Percentiles rank a stretch among this genome's conserved stretches.
Evolutionary conservation across 129 eudicot species (phyloP).

Genomic region (Silybum marianum): DNA sequence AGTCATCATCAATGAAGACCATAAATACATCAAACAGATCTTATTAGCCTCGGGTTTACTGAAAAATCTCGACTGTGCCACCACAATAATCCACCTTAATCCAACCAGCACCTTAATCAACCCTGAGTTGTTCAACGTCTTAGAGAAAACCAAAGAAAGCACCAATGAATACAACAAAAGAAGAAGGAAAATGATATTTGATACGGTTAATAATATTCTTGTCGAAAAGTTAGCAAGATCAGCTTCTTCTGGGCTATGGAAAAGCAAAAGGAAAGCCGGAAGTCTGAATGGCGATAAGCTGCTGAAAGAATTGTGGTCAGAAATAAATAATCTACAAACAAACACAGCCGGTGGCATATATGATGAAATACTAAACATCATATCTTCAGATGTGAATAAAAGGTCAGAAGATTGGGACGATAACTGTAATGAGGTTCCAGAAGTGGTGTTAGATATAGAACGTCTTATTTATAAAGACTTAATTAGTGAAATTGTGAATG

Average conservation of each 20-base stretch:
- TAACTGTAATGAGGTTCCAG: constrained; percentile 55
- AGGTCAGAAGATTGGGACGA: constrained; percentile 58
- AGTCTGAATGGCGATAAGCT: constrained; percentile 44
- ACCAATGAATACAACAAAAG: constrained; percentile 10
- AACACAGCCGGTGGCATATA: constrained; percentile 33
- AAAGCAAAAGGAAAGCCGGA: constrained; percentile 25
- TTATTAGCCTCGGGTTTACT: constrained; percentile 61
- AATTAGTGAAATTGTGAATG: constrained; percentile 63
- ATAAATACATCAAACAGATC: constrained; percentile 58
- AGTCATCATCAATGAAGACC: constrained; percentile 43
- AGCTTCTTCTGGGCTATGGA: constrained; percentile 37
- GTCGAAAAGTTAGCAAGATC: constrained; percentile 40
- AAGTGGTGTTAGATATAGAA: constrained; percentile 79
- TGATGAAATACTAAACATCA: constrained; percentile 50
- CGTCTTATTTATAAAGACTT: constrained; percentile 85
- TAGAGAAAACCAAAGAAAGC: constrained; percentile 61
- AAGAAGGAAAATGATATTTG: constrained; percentile 67
- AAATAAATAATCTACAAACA: constrained; percentile 48
- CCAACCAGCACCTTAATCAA: constrained; percentile 55
- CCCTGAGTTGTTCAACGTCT: constrained; percentile 66
- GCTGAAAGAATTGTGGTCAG: constrained; percentile 54
- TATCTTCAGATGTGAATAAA: constrained; percentile 54
- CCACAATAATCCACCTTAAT: constrained; percentile 41
- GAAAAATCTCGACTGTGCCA: constrained; percentile 34
- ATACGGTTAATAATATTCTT: constrained; percentile 65